Conservation (phyloP, 140 eudicot genomes). For the Cichorium intybus region DNA sequence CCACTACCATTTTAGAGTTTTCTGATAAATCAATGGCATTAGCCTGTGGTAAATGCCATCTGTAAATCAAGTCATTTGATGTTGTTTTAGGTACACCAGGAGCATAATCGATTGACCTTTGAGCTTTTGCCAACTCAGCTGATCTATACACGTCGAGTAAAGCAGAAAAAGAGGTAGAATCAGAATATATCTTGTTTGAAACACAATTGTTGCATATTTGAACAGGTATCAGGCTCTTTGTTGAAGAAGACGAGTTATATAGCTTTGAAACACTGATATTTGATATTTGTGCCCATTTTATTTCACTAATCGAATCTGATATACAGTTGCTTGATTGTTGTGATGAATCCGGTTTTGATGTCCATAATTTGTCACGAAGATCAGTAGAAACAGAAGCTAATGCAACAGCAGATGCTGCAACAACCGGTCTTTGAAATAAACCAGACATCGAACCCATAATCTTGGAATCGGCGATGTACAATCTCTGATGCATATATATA, state of each 20-base stretch:
- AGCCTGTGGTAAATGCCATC: constrained; percentile 90
- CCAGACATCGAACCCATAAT: constrained; percentile 81
- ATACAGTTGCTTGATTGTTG: constrained; percentile 43
- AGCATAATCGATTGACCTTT: constrained; percentile 47
- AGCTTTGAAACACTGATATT: constrained; percentile 47
- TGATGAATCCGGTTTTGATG: constrained; percentile 36
- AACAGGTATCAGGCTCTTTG: constrained; percentile 51
- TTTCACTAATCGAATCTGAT: constrained; percentile 18
- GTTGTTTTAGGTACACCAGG: constrained; percentile 11
- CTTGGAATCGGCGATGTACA: constrained; percentile 26
- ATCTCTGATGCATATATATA: constrained; percentile 35
- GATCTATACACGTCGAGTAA: constrained; percentile 51
- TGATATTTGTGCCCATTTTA: constrained; percentile 56
- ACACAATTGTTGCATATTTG: constrained; percentile 19
- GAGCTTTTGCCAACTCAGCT: constrained; percentile 58
- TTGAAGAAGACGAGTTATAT: constrained; percentile 45
- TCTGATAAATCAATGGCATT: constrained; percentile 38
- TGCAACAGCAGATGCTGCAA: constrained; percentile 94
- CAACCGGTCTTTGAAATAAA: constrained; percentile 77
- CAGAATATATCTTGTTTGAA: constrained; percentile 33
- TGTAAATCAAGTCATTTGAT: constrained; percentile 53
- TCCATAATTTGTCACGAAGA: constrained; percentile 60
- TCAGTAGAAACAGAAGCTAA: constrained; percentile 86
- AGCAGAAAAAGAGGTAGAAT: constrained; percentile 36
- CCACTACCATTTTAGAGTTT: constrained; percentile 77